These are phyloP conservation scores for Dunaliella primolecta DNA, from an alignment of 139 green algal species.

Conservation along the genomic window DNA sequence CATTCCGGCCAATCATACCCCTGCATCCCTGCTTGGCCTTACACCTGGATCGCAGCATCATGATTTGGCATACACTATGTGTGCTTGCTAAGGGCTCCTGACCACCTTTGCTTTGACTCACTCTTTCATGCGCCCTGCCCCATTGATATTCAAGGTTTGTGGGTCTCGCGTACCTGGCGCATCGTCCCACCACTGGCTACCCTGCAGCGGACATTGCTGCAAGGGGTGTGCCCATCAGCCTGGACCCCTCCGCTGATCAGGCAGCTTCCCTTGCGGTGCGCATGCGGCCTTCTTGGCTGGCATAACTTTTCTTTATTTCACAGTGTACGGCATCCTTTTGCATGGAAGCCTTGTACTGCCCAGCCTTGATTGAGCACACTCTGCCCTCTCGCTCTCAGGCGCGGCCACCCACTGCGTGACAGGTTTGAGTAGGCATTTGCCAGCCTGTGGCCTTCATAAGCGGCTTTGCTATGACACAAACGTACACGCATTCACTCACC, in stretches of 20 bases:
- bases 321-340: too few species aligned
- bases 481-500: background rate
- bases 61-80: background rate
- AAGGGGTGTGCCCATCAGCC: background rate
- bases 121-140: background rate
- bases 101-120: background rate
- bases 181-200: constrained; percentile 45
- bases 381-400: too few species aligned
- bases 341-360: too few species aligned
- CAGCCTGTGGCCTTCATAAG: too few species aligned
- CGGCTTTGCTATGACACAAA: too few species aligned
- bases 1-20: background rate
- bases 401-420: too few species aligned
- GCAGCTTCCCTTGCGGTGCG: background rate
- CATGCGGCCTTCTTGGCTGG: background rate
- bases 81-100: background rate
- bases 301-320: too few species aligned
- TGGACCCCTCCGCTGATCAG: background rate
- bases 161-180: constrained; percentile 73
- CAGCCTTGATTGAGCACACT: too few species aligned
- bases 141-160: constrained; percentile 63
- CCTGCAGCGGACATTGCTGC: constrained; percentile 61
- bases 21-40: background rate
- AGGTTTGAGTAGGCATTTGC: too few species aligned
- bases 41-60: background rate